Evolutionary conservation across 441 rosid species (phyloP), one percentile per base, ranked within the genome.

Genomic region (Croton laevigatus): DNA sequence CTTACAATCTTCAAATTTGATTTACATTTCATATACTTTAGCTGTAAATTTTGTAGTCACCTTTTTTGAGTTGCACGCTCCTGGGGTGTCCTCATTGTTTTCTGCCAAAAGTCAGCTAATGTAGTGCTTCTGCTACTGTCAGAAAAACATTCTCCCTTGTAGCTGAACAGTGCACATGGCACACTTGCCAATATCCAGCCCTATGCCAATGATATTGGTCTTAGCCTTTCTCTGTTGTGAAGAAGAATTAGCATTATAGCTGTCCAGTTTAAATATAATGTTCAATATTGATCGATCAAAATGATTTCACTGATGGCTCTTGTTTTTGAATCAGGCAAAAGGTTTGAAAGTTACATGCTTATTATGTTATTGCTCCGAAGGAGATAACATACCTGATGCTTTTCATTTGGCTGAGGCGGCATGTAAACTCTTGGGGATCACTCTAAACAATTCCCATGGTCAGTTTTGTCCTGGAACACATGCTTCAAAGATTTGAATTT

Each of bases 331-430:
- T 73, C 85, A 94, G 97, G 98, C 93, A 68, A 86, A 81, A 76
- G 96, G 94, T 11, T 78, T 94, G 82, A 88, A 85, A 68, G 91
- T 88, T 70, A 89, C 93, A 42, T 90, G 98, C 81, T 73, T 92
- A 73, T 70, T 94, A 59, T 89, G 93, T 78, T 89, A 94, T 83
- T 94, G 99, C 81, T 90, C 97, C 0, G 98, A 94, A 85, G 99
- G 98, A 69, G 96, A 94, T 81, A 94, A 92, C 82, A 87, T 83
- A 68, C 77, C 87, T 44, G 98, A 92, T 81, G 93, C 93, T 51
- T 82, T 88, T 78, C 81, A 85, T 75, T 73, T 94, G 73, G 97
- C 93, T 55, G 91, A 87, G 75, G 94, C 94, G 60, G 82, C 88
- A 10, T 76, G 81, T 80, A 86, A 83, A 75, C 81, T 90, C 64